Evolutionary conservation across 257 asterid genomes (phyloP).

Genomic region (Mitragyna speciosa): DNA sequence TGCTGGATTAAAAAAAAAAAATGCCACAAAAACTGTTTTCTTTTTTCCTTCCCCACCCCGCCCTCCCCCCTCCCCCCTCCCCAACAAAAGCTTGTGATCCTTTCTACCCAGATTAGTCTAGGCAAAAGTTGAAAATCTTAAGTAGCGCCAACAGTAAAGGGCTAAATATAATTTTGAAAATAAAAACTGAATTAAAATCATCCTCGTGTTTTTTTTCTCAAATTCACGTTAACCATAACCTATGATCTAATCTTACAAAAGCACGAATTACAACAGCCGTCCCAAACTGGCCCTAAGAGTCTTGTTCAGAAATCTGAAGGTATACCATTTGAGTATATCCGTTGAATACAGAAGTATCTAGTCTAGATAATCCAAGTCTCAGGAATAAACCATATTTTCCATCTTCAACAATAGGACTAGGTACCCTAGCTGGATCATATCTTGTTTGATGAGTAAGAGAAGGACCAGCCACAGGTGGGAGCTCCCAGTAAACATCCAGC

Average conservation of each 20-base stretch:
- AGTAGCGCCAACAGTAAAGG: no score
- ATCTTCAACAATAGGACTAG: slow-evolving; percentile 80
- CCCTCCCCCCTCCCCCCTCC: no score
- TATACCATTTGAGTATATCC: slow-evolving; percentile 99
- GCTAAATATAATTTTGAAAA: no score
- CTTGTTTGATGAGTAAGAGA: slow-evolving; percentile 94
- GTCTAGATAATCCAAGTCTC: slow-evolving; percentile 63
- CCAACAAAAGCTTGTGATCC: no score
- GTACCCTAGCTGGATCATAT: slow-evolving; percentile 88
- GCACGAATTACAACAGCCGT: background rate
- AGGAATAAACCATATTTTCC: slow-evolving; percentile 72
- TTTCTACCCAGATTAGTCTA: no score
- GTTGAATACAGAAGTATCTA: slow-evolving; percentile 75
- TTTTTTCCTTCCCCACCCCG: no score
- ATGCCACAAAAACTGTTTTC: no score
- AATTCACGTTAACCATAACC: background rate
- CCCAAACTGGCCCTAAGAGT: slow-evolving; percentile 23
- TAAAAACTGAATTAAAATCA: no score
- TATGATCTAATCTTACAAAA: background rate
- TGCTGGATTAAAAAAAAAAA: no score
- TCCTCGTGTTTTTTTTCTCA: no score
- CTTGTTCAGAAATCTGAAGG: slow-evolving; percentile 69
- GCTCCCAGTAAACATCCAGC: slow-evolving; percentile 90
- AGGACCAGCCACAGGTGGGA: slow-evolving; percentile 97
- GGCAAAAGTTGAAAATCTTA: no score